Evolutionary conservation across 1,139 yeast genomes (phyloP), one percentile per base, ranked within the genome.

Genomic region (Sugiyamaella japonica): DNA sequence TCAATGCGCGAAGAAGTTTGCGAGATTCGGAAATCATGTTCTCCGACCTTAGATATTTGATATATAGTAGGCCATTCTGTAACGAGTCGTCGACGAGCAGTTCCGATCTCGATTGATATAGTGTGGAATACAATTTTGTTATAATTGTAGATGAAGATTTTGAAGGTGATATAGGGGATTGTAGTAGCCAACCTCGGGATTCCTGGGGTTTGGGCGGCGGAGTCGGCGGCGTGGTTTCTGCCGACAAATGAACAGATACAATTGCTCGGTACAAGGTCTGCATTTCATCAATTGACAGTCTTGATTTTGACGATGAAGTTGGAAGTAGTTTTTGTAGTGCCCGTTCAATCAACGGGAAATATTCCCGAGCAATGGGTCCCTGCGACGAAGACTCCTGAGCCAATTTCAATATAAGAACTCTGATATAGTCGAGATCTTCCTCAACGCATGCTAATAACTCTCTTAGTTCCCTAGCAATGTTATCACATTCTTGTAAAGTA

Each of bases 21-120:
- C 55, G 47, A 3, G 69, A 58, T 41, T 67, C 68, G 10, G 17
- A 48, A 1, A 55, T 28, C 50, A 60, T 52, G 4, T 60, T 60
- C 40, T 55, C 53, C 2, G 51, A 38, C 10, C 66, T 52, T 48
- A 68, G 58, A 36, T 61, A 57, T 42, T 52, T 37, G 13, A 46
- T 25, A 36, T 53, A 50, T n/a, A 53, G 29, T 9, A 58, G 39
- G 6, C 58, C 61, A 20, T 49, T 47, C 32, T 53, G 53, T 16
- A 53, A 54, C 12, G 54, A 43, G n/a, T 52, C 54, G 6, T 52
- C 53, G 7, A 52, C 37, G 15, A 56, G 46, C 32, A 56, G 31
- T 13, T 46, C 25, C 1, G 41, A 34, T 16, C 42, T 36, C 15
- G 40, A 25, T 20, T 48, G 40, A 40, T 46, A 52, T 12, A 52